These are phyloP conservation scores for Cynara cardunculus DNA, from an alignment of 129 eudicot genomes.

Conservation along the genomic window DNA sequence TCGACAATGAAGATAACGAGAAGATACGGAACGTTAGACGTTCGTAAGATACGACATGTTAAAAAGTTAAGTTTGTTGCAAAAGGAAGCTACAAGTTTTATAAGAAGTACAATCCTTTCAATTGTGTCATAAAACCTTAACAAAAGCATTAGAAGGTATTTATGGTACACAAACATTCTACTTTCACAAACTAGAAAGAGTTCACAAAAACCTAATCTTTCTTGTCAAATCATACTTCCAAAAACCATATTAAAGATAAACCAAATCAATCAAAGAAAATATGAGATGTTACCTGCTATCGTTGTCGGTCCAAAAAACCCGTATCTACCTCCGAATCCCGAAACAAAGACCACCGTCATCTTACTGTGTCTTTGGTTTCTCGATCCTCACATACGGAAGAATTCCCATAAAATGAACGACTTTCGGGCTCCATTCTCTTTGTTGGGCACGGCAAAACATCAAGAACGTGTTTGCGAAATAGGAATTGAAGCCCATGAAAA, in stretches of 20 bases:
- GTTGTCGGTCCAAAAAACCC: constrained; percentile 6
- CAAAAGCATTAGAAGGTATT: constrained; percentile 17
- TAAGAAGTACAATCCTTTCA: constrained; percentile 8
- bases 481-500: constrained; percentile 79
- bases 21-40: too few species aligned
- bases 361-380: constrained; percentile 69
- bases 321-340: neutral
- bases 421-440: constrained; percentile 69
- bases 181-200: constrained; percentile 23
- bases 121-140: constrained; percentile 17
- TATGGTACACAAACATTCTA: constrained; percentile 31
- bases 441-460: constrained; percentile 95
- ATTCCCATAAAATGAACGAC: constrained; percentile 59
- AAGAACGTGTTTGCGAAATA: constrained; percentile 77
- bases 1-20: too few species aligned
- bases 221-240: constrained; percentile 14
- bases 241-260: neutral
- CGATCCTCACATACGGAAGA: constrained; percentile 76
- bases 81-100: constrained; percentile 1
- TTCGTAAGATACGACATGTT: too few species aligned
- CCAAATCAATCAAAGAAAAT: neutral
- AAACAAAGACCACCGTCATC: neutral
- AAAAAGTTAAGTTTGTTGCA: neutral
- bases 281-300: constrained; percentile 18
- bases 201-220: constrained; percentile 24